Evolutionary conservation across 2,329 filamentous ascomycete species (phyloP).

Genomic region (Aspergillus bombycis): DNA sequence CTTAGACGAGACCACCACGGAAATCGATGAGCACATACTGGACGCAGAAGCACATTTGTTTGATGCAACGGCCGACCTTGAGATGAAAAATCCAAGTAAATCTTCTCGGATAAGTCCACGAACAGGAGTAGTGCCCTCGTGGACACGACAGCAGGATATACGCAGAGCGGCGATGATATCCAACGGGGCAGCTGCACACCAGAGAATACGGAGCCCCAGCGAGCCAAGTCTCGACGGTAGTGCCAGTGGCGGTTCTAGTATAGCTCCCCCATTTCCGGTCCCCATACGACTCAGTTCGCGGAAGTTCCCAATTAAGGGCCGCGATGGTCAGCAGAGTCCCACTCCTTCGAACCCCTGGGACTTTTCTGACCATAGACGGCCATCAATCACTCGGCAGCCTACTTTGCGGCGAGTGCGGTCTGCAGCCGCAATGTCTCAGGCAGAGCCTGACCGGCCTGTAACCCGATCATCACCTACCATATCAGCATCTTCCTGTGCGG

Average conservation of each 20-base stretch:
- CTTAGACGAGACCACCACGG: slow-evolving; percentile 38
- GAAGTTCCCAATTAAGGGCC: slow-evolving; percentile 67
- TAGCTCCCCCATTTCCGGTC: slow-evolving; percentile 82
- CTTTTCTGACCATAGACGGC: slow-evolving; percentile 59
- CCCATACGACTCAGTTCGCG: slow-evolving; percentile 86
- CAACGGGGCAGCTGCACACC: slow-evolving; percentile 72
- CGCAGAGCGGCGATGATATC: slow-evolving; percentile 80
- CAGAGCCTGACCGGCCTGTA: slow-evolving; percentile 47
- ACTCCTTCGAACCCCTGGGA: slow-evolving; percentile 61
- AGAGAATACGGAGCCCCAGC: slow-evolving; percentile 60
- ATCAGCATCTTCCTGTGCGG: slow-evolving; percentile 68
- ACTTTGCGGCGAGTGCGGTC: slow-evolving; percentile 82
- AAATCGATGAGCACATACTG: slow-evolving; percentile 42
- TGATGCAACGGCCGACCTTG: slow-evolving; percentile 17
- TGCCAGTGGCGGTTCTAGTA: slow-evolving; percentile 37
- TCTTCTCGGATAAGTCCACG: slow-evolving; percentile 30
- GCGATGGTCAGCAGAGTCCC: slow-evolving; percentile 79
- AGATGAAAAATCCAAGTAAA: slow-evolving; percentile 15
- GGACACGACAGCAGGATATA: slow-evolving; percentile 62
- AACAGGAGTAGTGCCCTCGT: slow-evolving; percentile 42
- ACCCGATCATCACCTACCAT: slow-evolving; percentile 55
- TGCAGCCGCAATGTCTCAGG: slow-evolving; percentile 69
- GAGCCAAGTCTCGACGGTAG: slow-evolving; percentile 47
- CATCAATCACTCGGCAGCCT: slow-evolving; percentile 60
- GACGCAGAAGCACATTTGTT: slow-evolving; percentile 32